Evolutionary conservation across 768 basidiomycete genomes (phyloP), one percentile per base, ranked within the genome.

Genomic region (Russula sp.): DNA sequence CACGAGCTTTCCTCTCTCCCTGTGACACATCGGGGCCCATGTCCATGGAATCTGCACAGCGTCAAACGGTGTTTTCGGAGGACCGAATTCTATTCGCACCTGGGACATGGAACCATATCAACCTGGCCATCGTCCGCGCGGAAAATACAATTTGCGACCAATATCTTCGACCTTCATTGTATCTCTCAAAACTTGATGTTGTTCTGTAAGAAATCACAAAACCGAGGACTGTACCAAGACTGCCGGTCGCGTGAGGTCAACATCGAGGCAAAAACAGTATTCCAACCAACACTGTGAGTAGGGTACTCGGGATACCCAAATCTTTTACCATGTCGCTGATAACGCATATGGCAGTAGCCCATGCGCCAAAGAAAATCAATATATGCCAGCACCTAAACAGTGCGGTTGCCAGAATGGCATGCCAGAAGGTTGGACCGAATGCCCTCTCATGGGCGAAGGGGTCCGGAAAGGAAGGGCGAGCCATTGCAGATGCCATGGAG

Each of bases 191-290:
- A 44, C 85, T 86, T 4, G 86, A 84, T 11, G 85, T 88, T 10
- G 87, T 88, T 62, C 86, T 72, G 71, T 86, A 87, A 0, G 86
- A 86, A 56, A 89, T 83, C 40, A 89, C 81, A 66, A 89, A 89
- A 79, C 87, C 88, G 27, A 89, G 77, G 1, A 89, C 84, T 4
- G 86, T 87, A 79, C 88, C 78, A 42, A 78, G 66, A 27, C 78
- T 78, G 61, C 27, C 27, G 20, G 79, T 53, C 79, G 67, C 20
- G 75, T 80, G 42, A 44, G 42, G 16, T 20, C 54, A 14, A 16
- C 66, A 54, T 49, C 53, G 37, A 45, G 31, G 8, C 35, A 13
- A 49, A 63, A 22, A 20, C 11, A 45, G 20, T 4, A 40, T 34
- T 18, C 16, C 39, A 13, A 74, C 84, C 64, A 73, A 87, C 86